Evolutionary conservation across 2,329 filamentous ascomycete genomes (phyloP), one percentile per base, ranked within the genome.

Genomic region (Penicillium sp.): DNA sequence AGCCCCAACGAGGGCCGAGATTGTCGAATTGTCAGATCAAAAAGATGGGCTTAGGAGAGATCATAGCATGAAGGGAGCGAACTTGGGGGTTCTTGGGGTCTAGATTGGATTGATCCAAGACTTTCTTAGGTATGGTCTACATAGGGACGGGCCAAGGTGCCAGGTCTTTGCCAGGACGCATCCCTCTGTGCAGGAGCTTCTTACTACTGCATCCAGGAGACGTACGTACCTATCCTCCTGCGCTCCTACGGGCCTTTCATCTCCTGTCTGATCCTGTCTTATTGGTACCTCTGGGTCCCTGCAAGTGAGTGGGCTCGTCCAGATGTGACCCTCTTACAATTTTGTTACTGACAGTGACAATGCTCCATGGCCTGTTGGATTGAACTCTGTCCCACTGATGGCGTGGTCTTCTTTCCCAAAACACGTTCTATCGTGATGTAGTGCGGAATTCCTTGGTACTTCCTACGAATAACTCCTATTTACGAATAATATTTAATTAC

Each of bases 141-240:
- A 46, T 46, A 31, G 7, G 43, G 22, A 31, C 43, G 24, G 43
- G 43, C 43, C 44, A 44, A 14, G 56, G 39, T 59, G 22, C 53
- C 51, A 53, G 49, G 46, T 46, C 56, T 47, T 60, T 50, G 43
- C 44, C 41, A 58, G 54, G 41, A 50, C 35, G 16, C 54, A 66
- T 64, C 66, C 64, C 63, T 68, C 61, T 58, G 47, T 16, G 47
- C 61, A 66, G 66, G 66, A 68, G 64, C 22, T 60, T 31, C 65
- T 54, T 60, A 58, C 50, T 27, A 41, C 43, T 60, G 60, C 60
- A 67, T 62, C 61, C 53, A 66, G 62, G 64, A 64, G 61, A 60
- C 47, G 43, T n/a, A 24, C 9, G 53, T 54, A 54, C 50, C n/a
- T 49, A 33, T n/a, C n/a, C 53, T 59, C 57, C 61, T 63, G 55